Conservation (phyloP, 2,329 filamentous ascomycete genomes). For the Pseudogymnoascus sp. region DNA sequence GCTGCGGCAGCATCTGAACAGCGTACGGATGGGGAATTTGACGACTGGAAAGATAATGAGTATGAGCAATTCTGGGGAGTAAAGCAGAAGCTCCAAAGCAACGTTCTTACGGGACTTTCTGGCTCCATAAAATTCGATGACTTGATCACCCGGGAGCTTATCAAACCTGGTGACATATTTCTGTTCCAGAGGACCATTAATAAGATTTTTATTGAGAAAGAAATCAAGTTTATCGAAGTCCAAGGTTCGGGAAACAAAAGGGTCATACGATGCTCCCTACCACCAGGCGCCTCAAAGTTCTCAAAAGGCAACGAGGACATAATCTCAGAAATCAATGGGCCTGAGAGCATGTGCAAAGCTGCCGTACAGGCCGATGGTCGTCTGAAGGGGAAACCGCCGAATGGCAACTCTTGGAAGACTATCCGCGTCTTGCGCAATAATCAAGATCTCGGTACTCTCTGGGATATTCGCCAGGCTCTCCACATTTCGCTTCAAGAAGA, state of each 20-base stretch:
- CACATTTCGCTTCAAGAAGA: constrained; percentile 2
- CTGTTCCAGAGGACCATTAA: neutral
- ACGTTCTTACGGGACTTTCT: neutral
- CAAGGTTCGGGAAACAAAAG: neutral
- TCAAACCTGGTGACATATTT: constrained; percentile 10
- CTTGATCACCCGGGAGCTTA: neutral
- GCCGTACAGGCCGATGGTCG: neutral
- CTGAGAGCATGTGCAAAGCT: constrained; percentile 6
- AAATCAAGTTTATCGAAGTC: constrained; percentile 6
- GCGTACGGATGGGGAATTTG: constrained; percentile 47
- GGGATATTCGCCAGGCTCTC: constrained; percentile 13
- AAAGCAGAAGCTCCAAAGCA: constrained; percentile 9
- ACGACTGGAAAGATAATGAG: constrained; percentile 47
- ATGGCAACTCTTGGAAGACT: constrained; percentile 12
- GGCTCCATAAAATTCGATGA: constrained; percentile 1
- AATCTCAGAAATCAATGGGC: constrained; percentile 8
- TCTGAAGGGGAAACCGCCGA: constrained; percentile 1
- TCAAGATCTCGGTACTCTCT: constrained; percentile 12
- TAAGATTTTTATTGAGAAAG: constrained; percentile 5
- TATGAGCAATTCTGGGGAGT: constrained; percentile 34
- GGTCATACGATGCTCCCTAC: neutral
- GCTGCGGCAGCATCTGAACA: constrained; percentile 46
- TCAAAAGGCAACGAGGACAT: constrained; percentile 9
- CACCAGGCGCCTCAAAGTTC: neutral
- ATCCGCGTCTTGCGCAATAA: constrained; percentile 3